These are phyloP conservation scores for Sanghuangporus sanghuang DNA, from an alignment of 1,284 basidiomycete species.

Conservation along the genomic window DNA sequence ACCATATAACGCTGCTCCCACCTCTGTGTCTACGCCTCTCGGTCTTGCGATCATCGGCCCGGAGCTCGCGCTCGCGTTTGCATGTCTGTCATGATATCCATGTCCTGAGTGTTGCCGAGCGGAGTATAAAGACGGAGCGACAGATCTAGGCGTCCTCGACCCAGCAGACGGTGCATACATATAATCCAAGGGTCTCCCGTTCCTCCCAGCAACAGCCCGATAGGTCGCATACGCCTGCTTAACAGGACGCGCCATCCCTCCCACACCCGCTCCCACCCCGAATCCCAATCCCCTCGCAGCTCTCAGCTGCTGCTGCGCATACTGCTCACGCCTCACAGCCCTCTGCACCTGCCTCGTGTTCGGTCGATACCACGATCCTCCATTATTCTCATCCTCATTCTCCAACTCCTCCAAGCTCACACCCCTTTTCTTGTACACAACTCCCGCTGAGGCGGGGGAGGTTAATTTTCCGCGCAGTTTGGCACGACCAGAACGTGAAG, in stretches of 20 bases:
- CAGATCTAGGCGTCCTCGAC: not conserved
- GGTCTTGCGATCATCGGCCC: not conserved
- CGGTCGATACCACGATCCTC: conserved; percentile 9
- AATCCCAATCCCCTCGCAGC: not conserved
- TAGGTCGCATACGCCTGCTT: not conserved
- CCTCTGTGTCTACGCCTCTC: not conserved
- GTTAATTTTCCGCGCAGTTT: not conserved
- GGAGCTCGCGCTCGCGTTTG: not conserved
- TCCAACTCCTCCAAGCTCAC: not conserved
- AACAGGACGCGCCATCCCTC: not conserved
- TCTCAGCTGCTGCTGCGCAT: not conserved
- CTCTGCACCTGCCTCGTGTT: conserved; percentile 1
- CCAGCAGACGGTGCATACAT: conserved; percentile 10
- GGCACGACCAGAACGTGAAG: not conserved
- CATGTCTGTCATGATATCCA: not conserved
- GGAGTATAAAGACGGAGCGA: not conserved
- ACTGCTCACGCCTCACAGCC: not conserved
- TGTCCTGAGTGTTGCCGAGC: not conserved
- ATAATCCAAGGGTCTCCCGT: conserved; percentile 9
- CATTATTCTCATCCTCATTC: not conserved
- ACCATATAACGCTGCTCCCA: not conserved
- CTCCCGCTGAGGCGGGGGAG: not conserved
- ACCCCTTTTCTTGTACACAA: not conserved
- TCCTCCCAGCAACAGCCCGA: not conserved
- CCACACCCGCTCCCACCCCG: not conserved